Percentiles rank a stretch among this genome's conserved stretches.
Evolutionary conservation across 2,329 filamentous ascomycete species (phyloP).

Genomic region (Aspergillus viridinutans): DNA sequence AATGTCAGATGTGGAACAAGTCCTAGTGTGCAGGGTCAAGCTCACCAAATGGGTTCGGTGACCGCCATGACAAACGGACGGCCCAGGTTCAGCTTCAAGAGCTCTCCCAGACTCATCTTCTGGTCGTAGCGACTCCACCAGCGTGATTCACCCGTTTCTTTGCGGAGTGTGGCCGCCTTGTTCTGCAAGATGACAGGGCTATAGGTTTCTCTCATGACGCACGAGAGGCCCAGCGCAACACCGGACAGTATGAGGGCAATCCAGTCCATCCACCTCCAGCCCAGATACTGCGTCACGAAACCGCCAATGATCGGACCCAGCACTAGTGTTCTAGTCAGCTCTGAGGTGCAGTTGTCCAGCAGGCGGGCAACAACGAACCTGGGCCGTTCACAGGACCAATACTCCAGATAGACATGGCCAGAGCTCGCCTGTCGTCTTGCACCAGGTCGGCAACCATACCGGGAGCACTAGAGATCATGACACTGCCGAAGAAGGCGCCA

Average conservation of each 20-base stretch:
- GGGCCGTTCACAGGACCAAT: slow-evolving; percentile 81
- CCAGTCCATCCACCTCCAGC: slow-evolving; percentile 89
- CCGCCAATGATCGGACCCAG: slow-evolving; percentile 73
- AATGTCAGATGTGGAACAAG: background rate
- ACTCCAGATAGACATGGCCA: slow-evolving; percentile 79
- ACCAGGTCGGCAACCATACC: slow-evolving; percentile 81
- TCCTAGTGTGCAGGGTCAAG: background rate
- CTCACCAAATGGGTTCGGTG: slow-evolving; percentile 79
- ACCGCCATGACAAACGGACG: slow-evolving; percentile 73
- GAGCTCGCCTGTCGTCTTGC: slow-evolving; percentile 71
- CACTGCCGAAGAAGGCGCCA: slow-evolving; percentile 68
- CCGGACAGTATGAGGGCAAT: slow-evolving; percentile 69
- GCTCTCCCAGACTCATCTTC: slow-evolving; percentile 57
- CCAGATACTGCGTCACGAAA: slow-evolving; percentile 65
- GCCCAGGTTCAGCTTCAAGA: slow-evolving; percentile 71
- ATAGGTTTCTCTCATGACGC: slow-evolving; percentile 69
- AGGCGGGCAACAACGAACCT: slow-evolving; percentile 21
- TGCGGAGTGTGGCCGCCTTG: slow-evolving; percentile 61
- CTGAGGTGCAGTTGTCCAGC: background rate
- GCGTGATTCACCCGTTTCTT: slow-evolving; percentile 64
- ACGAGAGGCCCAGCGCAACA: slow-evolving; percentile 56
- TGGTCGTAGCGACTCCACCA: slow-evolving; percentile 82
- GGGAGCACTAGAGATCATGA: slow-evolving; percentile 78
- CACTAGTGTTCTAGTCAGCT: slow-evolving; percentile 20
- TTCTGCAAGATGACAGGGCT: slow-evolving; percentile 64